A percentile compares a stretch with the other conserved stretches of the same genome.
Conservation (phyloP, 257 asterid species). For the Scutellaria baicalensis region DNA sequence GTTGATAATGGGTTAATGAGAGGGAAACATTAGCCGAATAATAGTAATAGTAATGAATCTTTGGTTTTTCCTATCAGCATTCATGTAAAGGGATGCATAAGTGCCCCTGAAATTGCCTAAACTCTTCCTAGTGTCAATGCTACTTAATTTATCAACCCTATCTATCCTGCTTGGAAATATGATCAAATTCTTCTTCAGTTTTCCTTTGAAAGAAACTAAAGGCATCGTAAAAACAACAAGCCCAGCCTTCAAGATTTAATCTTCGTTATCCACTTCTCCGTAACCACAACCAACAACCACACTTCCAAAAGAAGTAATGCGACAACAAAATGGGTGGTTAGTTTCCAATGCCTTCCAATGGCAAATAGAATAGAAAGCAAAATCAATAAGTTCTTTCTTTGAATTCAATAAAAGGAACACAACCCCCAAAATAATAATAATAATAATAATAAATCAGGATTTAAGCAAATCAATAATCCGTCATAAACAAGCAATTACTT, state of each 20-base stretch:
- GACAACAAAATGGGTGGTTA: neutral
- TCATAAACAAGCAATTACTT: neutral
- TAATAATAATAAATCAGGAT: no score
- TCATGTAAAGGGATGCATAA: neutral
- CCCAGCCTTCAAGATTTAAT: neutral
- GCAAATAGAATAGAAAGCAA: neutral
- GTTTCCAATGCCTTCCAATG: neutral
- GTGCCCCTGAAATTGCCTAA: neutral
- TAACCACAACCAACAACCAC: neutral
- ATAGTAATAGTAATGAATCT: neutral
- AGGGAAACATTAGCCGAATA: neutral
- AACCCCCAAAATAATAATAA: no score
- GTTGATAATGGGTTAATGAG: neutral
- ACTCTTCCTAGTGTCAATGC: neutral
- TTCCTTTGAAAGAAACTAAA: neutral
- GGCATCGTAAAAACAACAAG: neutral
- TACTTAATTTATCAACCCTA: neutral
- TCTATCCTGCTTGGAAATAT: neutral
- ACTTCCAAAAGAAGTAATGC: neutral
- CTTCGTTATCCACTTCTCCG: neutral
- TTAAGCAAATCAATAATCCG: neutral
- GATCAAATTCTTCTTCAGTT: neutral
- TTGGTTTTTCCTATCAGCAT: neutral
- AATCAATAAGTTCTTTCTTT: neutral
- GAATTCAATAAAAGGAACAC: neutral